phyloP scores from a whole-genome alignment of 2,329 filamentous ascomycete genomes.

The Trichoderma breve region DNA sequence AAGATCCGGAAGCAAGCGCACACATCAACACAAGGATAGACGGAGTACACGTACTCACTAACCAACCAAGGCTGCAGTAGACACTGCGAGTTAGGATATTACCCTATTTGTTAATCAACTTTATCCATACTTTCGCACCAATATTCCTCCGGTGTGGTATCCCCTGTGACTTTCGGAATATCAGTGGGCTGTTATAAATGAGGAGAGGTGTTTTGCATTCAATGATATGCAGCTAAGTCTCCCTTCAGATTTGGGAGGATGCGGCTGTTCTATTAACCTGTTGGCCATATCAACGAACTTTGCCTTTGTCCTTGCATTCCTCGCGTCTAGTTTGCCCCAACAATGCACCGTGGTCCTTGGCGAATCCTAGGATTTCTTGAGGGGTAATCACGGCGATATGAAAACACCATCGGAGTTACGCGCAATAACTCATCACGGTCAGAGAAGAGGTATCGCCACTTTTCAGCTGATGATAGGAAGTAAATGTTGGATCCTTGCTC shows the following conservation, averaged over 20 bases:
- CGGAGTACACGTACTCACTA: neutral
- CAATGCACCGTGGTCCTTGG: neutral
- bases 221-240: neutral
- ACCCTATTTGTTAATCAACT: neutral
- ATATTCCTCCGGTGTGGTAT: neutral
- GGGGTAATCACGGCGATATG: neutral
- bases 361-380: neutral
- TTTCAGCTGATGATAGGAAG: neutral
- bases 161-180: neutral
- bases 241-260: neutral
- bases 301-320: neutral
- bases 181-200: neutral
- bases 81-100: neutral
- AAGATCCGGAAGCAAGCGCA: neutral
- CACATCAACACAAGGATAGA: neutral
- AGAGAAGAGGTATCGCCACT: no score
- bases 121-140: neutral
- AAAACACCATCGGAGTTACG: neutral
- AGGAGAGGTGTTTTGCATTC: neutral
- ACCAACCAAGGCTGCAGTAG: neutral
- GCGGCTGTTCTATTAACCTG: neutral
- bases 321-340: neutral
- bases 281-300: neutral
- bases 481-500: neutral
- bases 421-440: neutral